These are phyloP conservation scores for Rhynchospora breviuscula DNA, from an alignment of 176 grass and related monocot genomes.

Conservation along the genomic window DNA sequence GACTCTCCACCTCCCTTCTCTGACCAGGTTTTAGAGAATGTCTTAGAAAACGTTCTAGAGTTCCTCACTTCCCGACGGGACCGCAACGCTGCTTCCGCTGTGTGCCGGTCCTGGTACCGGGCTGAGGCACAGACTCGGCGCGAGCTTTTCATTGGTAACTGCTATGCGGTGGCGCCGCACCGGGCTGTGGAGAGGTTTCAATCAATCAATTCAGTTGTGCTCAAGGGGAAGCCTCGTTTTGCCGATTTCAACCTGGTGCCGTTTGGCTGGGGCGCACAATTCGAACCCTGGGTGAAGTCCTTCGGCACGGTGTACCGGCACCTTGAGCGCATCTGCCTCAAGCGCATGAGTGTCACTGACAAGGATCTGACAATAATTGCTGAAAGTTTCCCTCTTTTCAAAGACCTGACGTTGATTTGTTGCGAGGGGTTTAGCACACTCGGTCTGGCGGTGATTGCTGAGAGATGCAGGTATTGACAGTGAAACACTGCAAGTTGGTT, in stretches of 20 bases:
- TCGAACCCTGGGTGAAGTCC: constrained; percentile 53
- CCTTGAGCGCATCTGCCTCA: constrained; percentile 83
- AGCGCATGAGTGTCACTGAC: constrained; percentile 81
- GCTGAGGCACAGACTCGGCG: constrained; percentile 78
- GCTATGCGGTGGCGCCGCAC: constrained; percentile 71
- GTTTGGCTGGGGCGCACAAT: constrained; percentile 56
- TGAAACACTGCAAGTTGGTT: not conserved
- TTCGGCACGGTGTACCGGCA: constrained; percentile 47
- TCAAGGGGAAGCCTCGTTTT: constrained; percentile 94
- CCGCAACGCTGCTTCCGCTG: constrained; percentile 78
- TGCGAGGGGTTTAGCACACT: constrained; percentile 89
- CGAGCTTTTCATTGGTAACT: constrained; percentile 95
- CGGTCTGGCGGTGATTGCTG: constrained; percentile 67
- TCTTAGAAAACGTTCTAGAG: constrained; percentile 81
- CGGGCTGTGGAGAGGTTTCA: constrained; percentile 65
- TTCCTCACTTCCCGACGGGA: constrained; percentile 62
- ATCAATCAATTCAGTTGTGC: constrained; percentile 52
- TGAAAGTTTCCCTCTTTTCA: constrained; percentile 55
- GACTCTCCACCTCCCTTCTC: constrained; percentile 53
- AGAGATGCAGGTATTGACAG: constrained; percentile 54
- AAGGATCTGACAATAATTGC: constrained; percentile 57
- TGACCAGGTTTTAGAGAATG: constrained; percentile 87
- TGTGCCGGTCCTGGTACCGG: constrained; percentile 81
- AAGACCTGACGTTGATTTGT: constrained; percentile 69
- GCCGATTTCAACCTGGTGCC: constrained; percentile 85